Conservation (phyloP, 2,329 filamentous ascomycete genomes). For the Scleromitrula shiraiana region DNA sequence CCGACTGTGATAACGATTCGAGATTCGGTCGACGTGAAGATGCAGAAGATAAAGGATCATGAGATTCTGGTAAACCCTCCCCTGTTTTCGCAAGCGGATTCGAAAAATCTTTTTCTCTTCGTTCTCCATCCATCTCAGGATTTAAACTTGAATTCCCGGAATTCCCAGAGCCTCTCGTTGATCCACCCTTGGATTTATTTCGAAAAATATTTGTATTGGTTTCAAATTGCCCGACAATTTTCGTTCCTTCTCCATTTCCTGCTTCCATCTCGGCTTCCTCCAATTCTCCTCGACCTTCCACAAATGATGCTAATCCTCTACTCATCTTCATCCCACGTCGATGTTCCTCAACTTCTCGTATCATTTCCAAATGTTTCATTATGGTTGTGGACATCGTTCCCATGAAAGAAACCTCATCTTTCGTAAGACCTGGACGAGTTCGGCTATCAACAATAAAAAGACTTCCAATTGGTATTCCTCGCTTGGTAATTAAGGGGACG, state of each 20-base stretch:
- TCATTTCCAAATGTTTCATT: slow-evolving; percentile 55
- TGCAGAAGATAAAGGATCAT: neutral
- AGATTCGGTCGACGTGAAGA: slow-evolving; percentile 13
- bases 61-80: slow-evolving; percentile 9
- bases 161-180: slow-evolving; percentile 6
- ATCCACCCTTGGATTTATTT: slow-evolving; percentile 17
- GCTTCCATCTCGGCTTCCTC: slow-evolving; percentile 24
- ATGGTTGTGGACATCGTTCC: slow-evolving; percentile 48
- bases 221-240: slow-evolving; percentile 26
- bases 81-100: slow-evolving; percentile 16
- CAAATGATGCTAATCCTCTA: slow-evolving; percentile 45
- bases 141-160: slow-evolving; percentile 8
- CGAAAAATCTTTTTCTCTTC: slow-evolving; percentile 24
- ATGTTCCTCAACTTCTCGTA: slow-evolving; percentile 44
- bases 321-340: slow-evolving; percentile 47
- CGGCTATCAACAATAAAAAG: slow-evolving; percentile 52
- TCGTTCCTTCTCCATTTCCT: slow-evolving; percentile 24
- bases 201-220: slow-evolving; percentile 14
- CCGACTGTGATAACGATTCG: slow-evolving; percentile 8
- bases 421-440: slow-evolving; percentile 42
- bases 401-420: slow-evolving; percentile 45
- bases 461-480: slow-evolving; percentile 43
- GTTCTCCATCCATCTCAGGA: slow-evolving; percentile 12
- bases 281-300: slow-evolving; percentile 36
- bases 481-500: slow-evolving; percentile 28